A percentile compares a stretch with the other conserved stretches of the same genome.
Evolutionary conservation across 2,329 filamentous ascomycete species (phyloP).

Genomic region (Ophiostoma triangulosporum): DNA sequence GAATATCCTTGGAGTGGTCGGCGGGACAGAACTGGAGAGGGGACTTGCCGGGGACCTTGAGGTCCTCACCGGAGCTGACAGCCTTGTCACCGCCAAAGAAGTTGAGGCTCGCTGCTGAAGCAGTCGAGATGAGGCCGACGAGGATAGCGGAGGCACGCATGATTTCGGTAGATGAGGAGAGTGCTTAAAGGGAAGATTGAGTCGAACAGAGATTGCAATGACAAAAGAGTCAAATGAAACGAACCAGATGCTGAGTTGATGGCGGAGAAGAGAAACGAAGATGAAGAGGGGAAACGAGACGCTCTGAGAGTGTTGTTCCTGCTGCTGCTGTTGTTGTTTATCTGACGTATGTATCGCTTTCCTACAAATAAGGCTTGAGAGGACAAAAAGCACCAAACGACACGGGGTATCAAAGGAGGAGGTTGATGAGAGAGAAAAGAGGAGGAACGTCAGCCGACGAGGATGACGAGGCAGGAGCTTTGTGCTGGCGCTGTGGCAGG

Average conservation of each 20-base stretch:
- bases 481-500: neutral
- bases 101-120: constrained; percentile 26
- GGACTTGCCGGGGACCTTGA: constrained; percentile 70
- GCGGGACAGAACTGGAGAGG: constrained; percentile 64
- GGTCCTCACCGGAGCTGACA: constrained; percentile 34
- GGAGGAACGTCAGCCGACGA: neutral
- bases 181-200: neutral
- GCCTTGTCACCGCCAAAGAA: constrained; percentile 35
- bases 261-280: neutral
- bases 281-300: neutral
- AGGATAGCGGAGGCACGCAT: constrained; percentile 31
- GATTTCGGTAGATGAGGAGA: neutral
- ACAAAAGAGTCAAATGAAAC: neutral
- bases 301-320: neutral
- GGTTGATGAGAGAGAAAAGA: neutral
- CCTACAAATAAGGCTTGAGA: neutral
- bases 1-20: constrained; percentile 54
- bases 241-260: neutral
- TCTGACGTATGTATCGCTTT: neutral
- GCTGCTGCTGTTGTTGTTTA: neutral
- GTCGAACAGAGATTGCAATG: too few relatives aligned
- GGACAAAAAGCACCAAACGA: neutral
- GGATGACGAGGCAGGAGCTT: neutral
- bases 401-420: neutral
- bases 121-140: constrained; percentile 33